Percentiles rank a stretch among this genome's conserved stretches.
phyloP scores from a whole-genome alignment of 148 eudicot genomes.

The Vaccinium macrocarpon region DNA sequence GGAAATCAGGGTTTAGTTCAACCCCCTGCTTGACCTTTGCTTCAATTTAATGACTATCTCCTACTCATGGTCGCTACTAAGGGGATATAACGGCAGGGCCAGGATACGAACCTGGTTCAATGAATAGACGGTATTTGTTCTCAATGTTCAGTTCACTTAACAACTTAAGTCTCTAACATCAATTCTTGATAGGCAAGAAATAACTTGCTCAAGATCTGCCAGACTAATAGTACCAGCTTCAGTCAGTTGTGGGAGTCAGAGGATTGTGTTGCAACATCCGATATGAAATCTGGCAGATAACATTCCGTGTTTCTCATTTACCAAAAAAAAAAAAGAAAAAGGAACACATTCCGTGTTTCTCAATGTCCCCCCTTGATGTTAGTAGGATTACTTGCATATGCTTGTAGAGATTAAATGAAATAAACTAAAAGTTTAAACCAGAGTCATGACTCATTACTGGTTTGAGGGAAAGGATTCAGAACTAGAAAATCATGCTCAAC shows the following conservation, averaged over 20 bases:
- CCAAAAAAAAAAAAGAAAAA: too few relatives aligned
- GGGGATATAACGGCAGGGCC: neutral
- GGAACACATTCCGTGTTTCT: neutral
- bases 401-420: neutral
- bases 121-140: too few relatives aligned
- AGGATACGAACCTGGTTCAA: neutral
- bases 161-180: too few relatives aligned
- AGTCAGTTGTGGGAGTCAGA: neutral
- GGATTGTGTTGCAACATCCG: neutral
- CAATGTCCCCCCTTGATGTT: neutral
- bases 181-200: neutral
- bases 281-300: neutral
- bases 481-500: neutral
- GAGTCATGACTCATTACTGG: neutral
- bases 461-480: neutral
- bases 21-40: neutral
- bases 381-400: neutral
- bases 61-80: neutral
- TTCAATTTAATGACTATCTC: neutral
- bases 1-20: neutral
- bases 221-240: neutral
- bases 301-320: neutral
- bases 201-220: neutral
- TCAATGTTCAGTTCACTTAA: too few relatives aligned
- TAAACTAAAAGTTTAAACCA: neutral